Percentiles rank a stretch among this genome's conserved stretches.
Conservation (phyloP, 306 rosid species). For the Lablab purpureus region DNA sequence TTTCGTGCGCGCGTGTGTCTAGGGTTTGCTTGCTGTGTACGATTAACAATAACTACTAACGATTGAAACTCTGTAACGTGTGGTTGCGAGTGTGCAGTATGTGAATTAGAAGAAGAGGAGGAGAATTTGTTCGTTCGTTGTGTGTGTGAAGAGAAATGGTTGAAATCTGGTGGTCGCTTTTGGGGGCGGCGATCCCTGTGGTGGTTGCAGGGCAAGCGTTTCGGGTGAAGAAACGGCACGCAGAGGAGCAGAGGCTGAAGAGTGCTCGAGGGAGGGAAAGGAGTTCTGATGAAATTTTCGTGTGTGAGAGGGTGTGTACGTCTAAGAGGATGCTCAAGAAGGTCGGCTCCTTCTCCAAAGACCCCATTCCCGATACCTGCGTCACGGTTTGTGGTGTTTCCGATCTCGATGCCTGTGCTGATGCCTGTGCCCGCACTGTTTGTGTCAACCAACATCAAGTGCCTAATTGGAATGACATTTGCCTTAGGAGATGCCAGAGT, state of each 20-base stretch:
- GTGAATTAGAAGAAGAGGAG: constrained; percentile 46
- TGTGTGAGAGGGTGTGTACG: constrained; percentile 93
- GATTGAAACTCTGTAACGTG: constrained; percentile 10
- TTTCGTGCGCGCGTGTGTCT: neutral
- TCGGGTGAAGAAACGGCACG: constrained; percentile 66
- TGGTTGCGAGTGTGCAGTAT: constrained; percentile 35
- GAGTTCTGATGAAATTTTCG: constrained; percentile 87
- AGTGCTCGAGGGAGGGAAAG: constrained; percentile 88
- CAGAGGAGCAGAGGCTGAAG: constrained; percentile 75
- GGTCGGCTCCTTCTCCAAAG: constrained; percentile 93
- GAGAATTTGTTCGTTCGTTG: constrained; percentile 23
- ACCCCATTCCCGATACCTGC: constrained; percentile 94
- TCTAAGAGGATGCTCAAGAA: constrained; percentile 93
- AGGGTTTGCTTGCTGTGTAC: constrained; percentile 5
- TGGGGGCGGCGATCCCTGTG: constrained; percentile 87
- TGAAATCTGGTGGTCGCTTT: constrained; percentile 93
- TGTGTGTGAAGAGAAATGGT: constrained; percentile 59
- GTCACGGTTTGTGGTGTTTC: constrained; percentile 96
- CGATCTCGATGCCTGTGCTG: constrained; percentile 91
- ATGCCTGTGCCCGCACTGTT: constrained; percentile 94
- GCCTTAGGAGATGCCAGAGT: constrained; percentile 94
- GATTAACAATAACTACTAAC: neutral
- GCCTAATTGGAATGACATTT: constrained; percentile 89
- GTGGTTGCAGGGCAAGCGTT: constrained; percentile 85
- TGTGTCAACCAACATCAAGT: constrained; percentile 96